Evolutionary conservation across 441 rosid species (phyloP), one percentile per base, ranked within the genome.

Genomic region (Adansonia grandidieri): DNA sequence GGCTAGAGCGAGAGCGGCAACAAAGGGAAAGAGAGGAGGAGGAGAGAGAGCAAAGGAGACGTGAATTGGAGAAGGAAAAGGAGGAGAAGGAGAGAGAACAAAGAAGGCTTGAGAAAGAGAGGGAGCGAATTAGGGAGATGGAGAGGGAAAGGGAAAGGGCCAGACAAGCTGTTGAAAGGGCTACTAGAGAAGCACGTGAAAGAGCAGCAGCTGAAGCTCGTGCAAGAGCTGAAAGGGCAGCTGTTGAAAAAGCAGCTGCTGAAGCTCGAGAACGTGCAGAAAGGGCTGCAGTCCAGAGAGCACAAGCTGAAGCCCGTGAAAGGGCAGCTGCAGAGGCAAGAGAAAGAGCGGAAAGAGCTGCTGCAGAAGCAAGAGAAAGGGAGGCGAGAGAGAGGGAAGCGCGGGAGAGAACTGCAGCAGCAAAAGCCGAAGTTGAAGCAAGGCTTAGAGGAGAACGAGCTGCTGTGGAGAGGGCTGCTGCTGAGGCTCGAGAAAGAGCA

Each of bases 121-220:
- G 83, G 83, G 85, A 80, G 72, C 80, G 77, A 71, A 77, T 56
- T n/a, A 84, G 83, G 82, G 85, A 79, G 79, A 76, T 78, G 45
- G 85, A 78, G 81, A 87, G 84, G 62, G 97, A 92, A 80, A 86
- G 93, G 84, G 89, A 86, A 78, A 82, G 78, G 86, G 95, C 91
- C 53, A 88, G 97, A 77, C 97, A 93, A 81, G 98, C 90, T 7
- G 97, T 95, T 73, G 98, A 93, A 83, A 91, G 98, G 85, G 99
- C 97, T 80, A 92, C 95, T 61, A 90, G 97, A 86, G 98, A 96
- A 88, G 99, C 97, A 82, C 93, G 98, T 11, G 99, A 93, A 87
- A 92, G 99, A 88, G 99, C 97, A 78, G 97, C 95, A 50, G 65
- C 79, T 68, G 98, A 91, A 42, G 99, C 98, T 79, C 97, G 89